These are phyloP conservation scores for Chlorociboria aeruginascens DNA, from an alignment of 495 filamentous ascomycete genomes.

Conservation along the genomic window DNA sequence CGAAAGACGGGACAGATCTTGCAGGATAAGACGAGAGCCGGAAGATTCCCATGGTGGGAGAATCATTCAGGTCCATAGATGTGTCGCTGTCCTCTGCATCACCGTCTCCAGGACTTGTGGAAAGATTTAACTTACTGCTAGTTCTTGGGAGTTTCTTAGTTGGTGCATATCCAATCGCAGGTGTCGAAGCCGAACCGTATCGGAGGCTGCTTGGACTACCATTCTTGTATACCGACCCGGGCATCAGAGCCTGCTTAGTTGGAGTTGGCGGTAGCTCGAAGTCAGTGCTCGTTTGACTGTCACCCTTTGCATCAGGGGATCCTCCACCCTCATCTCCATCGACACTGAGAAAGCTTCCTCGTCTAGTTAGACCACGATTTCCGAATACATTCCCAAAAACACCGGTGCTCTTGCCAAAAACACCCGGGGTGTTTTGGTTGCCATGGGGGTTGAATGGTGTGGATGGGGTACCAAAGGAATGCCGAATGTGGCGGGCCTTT, in stretches of 20 bases:
- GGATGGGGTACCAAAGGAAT: constrained; percentile 51
- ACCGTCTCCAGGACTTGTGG: constrained; percentile 13
- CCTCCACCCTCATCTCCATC: constrained; percentile 54
- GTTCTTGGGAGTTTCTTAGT: constrained; percentile 14
- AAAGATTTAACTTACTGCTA: constrained; percentile 32
- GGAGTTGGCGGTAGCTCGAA: constrained; percentile 81
- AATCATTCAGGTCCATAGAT: constrained; percentile 17
- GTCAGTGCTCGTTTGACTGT: constrained; percentile 50
- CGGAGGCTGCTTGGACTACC: constrained; percentile 18
- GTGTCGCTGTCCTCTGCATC: constrained; percentile 17
- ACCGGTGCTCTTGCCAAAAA: constrained; percentile 53
- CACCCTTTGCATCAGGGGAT: constrained; percentile 35
- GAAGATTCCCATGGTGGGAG: constrained; percentile 16
- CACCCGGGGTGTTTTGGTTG: constrained; percentile 28
- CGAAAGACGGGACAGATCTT: constrained; percentile 23
- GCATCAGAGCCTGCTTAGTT: constrained; percentile 55
- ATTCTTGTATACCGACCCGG: not conserved
- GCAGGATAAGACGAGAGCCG: constrained; percentile 8
- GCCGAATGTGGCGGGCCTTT: constrained; percentile 40
- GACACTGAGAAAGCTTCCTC: constrained; percentile 64
- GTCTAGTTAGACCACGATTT: constrained; percentile 39
- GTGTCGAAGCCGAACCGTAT: constrained; percentile 7
- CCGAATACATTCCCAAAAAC: constrained; percentile 53
- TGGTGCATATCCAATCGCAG: constrained; percentile 11
- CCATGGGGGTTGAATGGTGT: constrained; percentile 46